Evolutionary conservation across 1,139 yeast species (phyloP).

Genomic region (Yamadazyma triangularis): DNA sequence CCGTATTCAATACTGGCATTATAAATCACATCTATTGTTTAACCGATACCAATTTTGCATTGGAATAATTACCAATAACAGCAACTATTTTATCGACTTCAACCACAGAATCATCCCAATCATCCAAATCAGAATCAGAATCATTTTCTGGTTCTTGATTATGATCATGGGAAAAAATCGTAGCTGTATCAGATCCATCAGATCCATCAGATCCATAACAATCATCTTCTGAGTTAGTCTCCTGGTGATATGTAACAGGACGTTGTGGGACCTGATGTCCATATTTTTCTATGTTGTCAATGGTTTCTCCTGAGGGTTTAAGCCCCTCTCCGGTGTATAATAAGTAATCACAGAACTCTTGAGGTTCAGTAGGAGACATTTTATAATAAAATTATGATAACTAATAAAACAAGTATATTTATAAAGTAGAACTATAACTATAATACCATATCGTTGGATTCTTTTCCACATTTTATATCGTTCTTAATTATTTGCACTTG

Average conservation of each 20-base stretch:
- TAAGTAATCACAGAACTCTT: background rate
- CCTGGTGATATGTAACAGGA: background rate
- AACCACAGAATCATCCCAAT: conserved; percentile 5
- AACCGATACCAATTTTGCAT: background rate
- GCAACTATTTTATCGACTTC: conserved; percentile 21
- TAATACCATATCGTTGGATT: too few species aligned
- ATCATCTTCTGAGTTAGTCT: background rate
- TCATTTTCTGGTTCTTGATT: conserved; percentile 1
- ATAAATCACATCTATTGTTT: conserved; percentile 3
- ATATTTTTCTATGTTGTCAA: background rate
- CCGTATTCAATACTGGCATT: background rate
- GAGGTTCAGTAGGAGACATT: background rate
- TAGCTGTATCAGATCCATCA: conserved; percentile 8
- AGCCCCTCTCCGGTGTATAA: background rate
- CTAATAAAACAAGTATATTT: too few species aligned
- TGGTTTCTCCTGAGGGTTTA: background rate
- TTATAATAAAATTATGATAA: conserved; percentile 3
- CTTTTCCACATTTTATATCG: too few species aligned
- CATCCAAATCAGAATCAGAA: background rate
- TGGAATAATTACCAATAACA: conserved; percentile 15
- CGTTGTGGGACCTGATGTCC: background rate
- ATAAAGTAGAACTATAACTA: too few species aligned
- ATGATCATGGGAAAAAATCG: conserved; percentile 10
- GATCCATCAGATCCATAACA: conserved; percentile 9
- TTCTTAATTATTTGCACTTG: too few species aligned